phyloP scores from a whole-genome alignment of 2,329 filamentous ascomycete species.

The Clonostachys chloroleuca region DNA sequence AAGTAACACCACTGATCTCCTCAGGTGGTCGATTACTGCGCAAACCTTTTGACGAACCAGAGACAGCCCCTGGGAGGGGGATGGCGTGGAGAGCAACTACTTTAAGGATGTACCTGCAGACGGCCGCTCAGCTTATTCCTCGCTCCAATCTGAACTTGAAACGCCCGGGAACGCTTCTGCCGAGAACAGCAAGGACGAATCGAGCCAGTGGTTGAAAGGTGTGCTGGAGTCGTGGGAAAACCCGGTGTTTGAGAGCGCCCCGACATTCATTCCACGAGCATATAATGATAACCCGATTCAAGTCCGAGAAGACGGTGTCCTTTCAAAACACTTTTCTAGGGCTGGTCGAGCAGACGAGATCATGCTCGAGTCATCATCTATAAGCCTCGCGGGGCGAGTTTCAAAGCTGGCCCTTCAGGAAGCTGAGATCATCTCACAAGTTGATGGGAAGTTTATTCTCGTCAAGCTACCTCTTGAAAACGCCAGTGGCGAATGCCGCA shows the following conservation, averaged over 20 bases:
- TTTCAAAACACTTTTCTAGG: not conserved
- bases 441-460: constrained; percentile 88
- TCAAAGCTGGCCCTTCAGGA: constrained; percentile 55
- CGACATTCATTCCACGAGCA: constrained; percentile 38
- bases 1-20: too few species aligned
- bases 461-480: constrained; percentile 42
- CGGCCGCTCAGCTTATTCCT: too few species aligned
- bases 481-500: not conserved
- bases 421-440: constrained; percentile 71
- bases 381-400: constrained; percentile 38
- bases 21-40: constrained; percentile 31
- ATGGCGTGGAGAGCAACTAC: not conserved
- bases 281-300: constrained; percentile 9
- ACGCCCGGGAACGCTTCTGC: not conserved
- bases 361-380: constrained; percentile 19
- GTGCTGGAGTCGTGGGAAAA: constrained; percentile 69
- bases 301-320: not conserved
- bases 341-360: constrained; percentile 2
- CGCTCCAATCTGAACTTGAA: not conserved
- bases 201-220: constrained; percentile 48
- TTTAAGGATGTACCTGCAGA: not conserved
- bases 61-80: not conserved
- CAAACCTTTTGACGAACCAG: constrained; percentile 36
- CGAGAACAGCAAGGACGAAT: not conserved
- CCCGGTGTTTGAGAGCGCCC: constrained; percentile 60